Percentiles rank a stretch among this genome's conserved stretches.
phyloP scores from a whole-genome alignment of 768 basidiomycete genomes.

The Suillus fuscotomentosus region DNA sequence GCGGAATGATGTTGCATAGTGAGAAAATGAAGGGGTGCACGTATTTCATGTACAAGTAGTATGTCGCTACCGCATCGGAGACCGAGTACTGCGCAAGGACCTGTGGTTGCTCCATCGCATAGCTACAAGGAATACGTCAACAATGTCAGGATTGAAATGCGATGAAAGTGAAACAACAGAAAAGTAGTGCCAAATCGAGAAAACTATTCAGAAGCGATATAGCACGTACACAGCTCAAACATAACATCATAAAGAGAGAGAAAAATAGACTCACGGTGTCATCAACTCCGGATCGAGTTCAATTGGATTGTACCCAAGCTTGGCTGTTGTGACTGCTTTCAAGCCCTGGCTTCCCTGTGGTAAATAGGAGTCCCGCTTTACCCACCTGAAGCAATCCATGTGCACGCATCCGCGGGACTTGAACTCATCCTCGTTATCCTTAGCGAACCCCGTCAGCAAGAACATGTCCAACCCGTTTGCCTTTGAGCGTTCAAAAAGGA shows the following conservation, averaged over 20 bases:
- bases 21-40: conserved; percentile 99
- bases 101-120: conserved; percentile 95
- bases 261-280: conserved; percentile 77
- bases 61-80: conserved; percentile 99
- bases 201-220: neutral
- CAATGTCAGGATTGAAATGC: conserved; percentile 4
- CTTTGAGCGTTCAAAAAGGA: conserved; percentile 82
- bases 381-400: conserved; percentile 99
- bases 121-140: conserved; percentile 44
- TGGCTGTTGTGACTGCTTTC: conserved; percentile 95
- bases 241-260: neutral
- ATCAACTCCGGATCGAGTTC: conserved; percentile 98
- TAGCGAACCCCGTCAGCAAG: conserved; percentile 88
- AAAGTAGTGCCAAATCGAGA: neutral
- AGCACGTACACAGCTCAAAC: neutral
- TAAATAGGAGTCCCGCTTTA: conserved; percentile 97
- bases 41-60: conserved; percentile 99
- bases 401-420: conserved; percentile 91
- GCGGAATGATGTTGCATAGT: conserved; percentile 96
- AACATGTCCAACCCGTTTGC: conserved; percentile 96
- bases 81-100: conserved; percentile 96
- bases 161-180: neutral
- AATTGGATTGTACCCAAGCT: conserved; percentile 94
- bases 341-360: conserved; percentile 98
- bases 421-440: conserved; percentile 92